Evolutionary conservation across 768 basidiomycete species (phyloP), one percentile per base, ranked within the genome.

Genomic region (Boletus sensibilis): DNA sequence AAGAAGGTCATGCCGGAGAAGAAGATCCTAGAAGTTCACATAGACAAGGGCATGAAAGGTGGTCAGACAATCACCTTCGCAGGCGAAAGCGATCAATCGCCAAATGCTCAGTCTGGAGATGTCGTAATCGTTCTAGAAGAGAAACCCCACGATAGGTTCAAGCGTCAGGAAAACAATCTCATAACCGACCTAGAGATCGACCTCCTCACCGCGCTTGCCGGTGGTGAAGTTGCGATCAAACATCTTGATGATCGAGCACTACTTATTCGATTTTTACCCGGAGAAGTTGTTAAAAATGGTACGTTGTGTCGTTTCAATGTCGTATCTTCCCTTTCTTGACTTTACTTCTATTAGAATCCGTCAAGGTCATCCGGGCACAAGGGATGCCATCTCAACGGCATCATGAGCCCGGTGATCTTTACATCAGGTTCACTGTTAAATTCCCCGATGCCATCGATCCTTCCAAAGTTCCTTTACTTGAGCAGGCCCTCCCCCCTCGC

Each of bases 381-480:
- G 97, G 97, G 59, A 99, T 99, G 97, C 97, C 96, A 13, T 98
- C 97, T 49, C 91, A 91, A 72, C 87, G 97, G 58, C 96, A 98
- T 75, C 97, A 98, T 75, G 94, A 99, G 69, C 83, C 87, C 39
- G 97, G 97, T 38, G 94, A 98, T 74, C 82, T 99, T 57, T 94
- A 84, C 70, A 81, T 99, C 73, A 90, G 87, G 68, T 75, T 98
- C 64, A 79, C 80, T 59, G 91, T 99, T 68, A 84, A 80, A 56
- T 99, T 98, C 85, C 97, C 97, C 37, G 91, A 94, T 31, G 68
- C 74, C 53, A 82, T 99, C 71, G 82, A 88, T 56, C 77, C 84
- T 33, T 76, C 79, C 33, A 75, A 78, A 37, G 87, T 94, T 63
- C 79, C 82, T 20, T 74, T 86, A 21, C 85, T 98, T 57, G 95